A percentile compares a stretch with the other conserved stretches of the same genome.
Conservation (phyloP, 176 grass and related monocot species). For the Chloris gayana region DNA sequence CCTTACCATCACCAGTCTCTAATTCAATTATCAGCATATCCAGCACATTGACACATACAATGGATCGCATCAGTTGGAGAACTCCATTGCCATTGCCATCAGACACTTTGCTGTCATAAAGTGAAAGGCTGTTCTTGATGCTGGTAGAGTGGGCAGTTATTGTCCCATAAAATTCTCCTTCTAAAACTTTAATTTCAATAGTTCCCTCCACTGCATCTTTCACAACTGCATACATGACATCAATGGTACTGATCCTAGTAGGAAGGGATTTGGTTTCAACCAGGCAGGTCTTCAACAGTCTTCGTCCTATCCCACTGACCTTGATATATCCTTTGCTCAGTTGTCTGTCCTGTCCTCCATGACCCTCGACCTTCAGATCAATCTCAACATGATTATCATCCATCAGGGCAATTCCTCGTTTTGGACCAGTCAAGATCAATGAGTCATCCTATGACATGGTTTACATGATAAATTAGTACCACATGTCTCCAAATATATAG, state of each 20-base stretch:
- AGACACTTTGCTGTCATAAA: constrained; percentile 1
- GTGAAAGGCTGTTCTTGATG: background rate
- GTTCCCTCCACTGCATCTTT: no score
- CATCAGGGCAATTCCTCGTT: background rate
- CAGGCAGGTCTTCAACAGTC: background rate
- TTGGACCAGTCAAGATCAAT: background rate
- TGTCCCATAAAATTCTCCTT: background rate
- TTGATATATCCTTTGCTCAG: background rate
- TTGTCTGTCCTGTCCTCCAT: background rate
- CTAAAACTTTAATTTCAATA: no score
- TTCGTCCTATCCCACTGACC: background rate
- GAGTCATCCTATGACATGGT: background rate
- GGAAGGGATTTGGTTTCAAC: background rate
- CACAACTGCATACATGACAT: no score
- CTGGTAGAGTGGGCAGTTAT: background rate
- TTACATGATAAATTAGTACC: background rate
- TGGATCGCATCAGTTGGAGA: background rate
- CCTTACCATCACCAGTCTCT: background rate
- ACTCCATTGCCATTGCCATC: background rate
- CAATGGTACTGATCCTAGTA: no score
- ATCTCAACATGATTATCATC: background rate
- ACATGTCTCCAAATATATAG: background rate
- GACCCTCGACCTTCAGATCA: background rate
- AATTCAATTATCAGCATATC: background rate
- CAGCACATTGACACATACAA: background rate